Conservation (phyloP, 2,329 filamentous ascomycete species). For the Trichoderma sp. region DNA sequence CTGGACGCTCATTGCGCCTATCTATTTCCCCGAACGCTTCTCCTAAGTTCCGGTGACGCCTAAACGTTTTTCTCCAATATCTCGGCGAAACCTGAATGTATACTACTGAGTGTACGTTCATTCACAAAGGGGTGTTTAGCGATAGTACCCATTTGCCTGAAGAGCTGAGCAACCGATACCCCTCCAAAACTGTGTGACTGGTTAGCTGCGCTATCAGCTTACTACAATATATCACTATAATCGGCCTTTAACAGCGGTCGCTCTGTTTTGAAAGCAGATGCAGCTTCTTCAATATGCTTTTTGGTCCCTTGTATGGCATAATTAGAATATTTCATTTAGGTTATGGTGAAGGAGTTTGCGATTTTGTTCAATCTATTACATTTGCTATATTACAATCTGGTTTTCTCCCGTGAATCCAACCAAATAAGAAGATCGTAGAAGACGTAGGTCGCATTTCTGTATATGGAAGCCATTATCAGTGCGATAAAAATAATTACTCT, state of each 20-base stretch:
- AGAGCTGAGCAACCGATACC: background rate
- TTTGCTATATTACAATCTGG: background rate
- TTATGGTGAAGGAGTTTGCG: background rate
- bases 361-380: background rate
- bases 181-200: background rate
- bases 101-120: background rate
- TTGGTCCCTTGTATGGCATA: background rate
- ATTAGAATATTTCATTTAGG: background rate
- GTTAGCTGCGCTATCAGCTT: background rate
- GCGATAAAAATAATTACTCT: slow-evolving; percentile 20
- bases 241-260: background rate
- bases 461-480: slow-evolving; percentile 6
- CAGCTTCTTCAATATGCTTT: background rate
- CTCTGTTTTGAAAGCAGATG: background rate
- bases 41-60: slow-evolving; percentile 34
- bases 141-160: background rate
- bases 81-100: too few species aligned
- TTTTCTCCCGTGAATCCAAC: background rate
- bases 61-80: background rate
- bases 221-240: background rate
- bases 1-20: slow-evolving; percentile 89
- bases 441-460: slow-evolving; percentile 8
- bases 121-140: background rate
- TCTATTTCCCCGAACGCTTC: slow-evolving; percentile 84
- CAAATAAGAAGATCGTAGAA: background rate